A percentile compares a stretch with the other conserved stretches of the same genome.
Conservation (phyloP, 768 basidiomycete species). For the Mrakia frigida region DNA sequence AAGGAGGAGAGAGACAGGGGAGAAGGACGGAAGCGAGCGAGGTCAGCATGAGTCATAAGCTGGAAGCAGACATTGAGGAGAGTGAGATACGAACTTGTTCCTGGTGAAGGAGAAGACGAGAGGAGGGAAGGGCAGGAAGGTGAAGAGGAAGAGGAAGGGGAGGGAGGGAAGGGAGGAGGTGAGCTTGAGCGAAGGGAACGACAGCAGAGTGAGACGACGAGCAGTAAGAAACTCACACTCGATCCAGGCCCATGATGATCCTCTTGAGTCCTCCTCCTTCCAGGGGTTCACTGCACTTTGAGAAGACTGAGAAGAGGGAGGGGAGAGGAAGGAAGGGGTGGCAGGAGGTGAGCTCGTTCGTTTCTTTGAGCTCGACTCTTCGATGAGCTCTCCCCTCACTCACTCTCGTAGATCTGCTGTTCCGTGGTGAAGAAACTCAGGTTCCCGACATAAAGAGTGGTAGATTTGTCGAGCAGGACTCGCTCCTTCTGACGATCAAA, state of each 20-base stretch:
- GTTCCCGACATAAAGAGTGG: slow-evolving; percentile 79
- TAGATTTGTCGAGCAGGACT: slow-evolving; percentile 73
- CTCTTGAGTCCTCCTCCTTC: slow-evolving; percentile 75
- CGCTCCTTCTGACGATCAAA: slow-evolving; percentile 68
- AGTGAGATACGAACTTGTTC: neutral
- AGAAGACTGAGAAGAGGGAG: slow-evolving; percentile 25
- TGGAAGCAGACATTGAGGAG: neutral
- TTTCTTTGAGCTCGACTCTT: neutral
- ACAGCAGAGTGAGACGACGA: too few species aligned
- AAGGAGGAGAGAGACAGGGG: neutral
- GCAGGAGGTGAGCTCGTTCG: neutral
- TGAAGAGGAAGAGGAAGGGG: neutral
- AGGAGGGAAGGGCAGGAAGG: neutral
- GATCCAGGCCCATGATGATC: slow-evolving; percentile 88
- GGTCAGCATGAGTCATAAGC: neutral
- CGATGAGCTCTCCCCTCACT: neutral
- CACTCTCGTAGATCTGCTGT: slow-evolving; percentile 82
- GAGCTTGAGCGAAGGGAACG: neutral
- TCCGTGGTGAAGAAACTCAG: slow-evolving; percentile 69
- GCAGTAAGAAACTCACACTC: slow-evolving; percentile 6
- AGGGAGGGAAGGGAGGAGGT: slow-evolving; percentile 13
- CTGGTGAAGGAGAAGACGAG: neutral
- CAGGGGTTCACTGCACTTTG: slow-evolving; percentile 22
- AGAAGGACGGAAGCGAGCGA: neutral
- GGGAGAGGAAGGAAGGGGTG: neutral